A percentile compares a stretch with the other conserved stretches of the same genome.
Evolutionary conservation across 108 stramenopile species (phyloP).

Genomic region (Chaetoceros tenuissimus): DNA sequence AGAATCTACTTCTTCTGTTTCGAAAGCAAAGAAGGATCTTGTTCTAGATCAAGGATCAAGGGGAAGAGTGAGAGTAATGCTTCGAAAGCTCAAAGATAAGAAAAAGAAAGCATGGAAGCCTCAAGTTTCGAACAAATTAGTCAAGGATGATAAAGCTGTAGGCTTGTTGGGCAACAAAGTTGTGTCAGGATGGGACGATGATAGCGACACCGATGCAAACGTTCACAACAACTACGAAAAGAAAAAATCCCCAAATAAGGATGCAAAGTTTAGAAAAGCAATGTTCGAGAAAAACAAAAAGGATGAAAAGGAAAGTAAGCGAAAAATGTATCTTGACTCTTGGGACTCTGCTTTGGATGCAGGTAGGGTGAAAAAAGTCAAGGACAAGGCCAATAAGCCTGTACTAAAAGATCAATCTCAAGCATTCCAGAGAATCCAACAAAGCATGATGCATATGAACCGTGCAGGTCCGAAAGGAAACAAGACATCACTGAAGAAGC

Average conservation of each 20-base stretch:
- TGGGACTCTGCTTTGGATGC: constrained; percentile 72
- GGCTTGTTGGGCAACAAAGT: constrained; percentile 46
- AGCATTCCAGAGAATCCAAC: constrained; percentile 53
- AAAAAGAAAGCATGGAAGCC: constrained; percentile 47
- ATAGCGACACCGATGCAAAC: constrained; percentile 14
- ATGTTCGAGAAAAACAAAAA: constrained; percentile 35
- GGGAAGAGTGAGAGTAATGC: constrained; percentile 58
- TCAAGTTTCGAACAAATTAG: constrained; percentile 8
- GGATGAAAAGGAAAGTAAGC: constrained; percentile 39
- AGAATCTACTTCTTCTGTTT: too few species aligned
- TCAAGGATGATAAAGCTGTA: constrained; percentile 18
- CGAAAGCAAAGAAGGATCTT: constrained; percentile 6
- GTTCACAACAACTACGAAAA: background rate
- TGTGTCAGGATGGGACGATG: constrained; percentile 55
- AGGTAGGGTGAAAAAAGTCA: constrained; percentile 47
- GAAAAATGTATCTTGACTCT: constrained; percentile 56
- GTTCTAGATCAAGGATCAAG: constrained; percentile 26
- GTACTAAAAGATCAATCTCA: constrained; percentile 4
- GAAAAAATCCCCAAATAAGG: constrained; percentile 8
- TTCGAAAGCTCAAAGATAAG: constrained; percentile 39
- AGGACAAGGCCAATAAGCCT: constrained; percentile 7
- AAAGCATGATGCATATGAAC: constrained; percentile 38
- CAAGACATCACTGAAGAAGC: background rate
- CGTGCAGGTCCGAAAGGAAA: constrained; percentile 38
- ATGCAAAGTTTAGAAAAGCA: constrained; percentile 13